These are phyloP conservation scores for Trichoderma sp. DNA, from an alignment of 2,329 filamentous ascomycete genomes.

Conservation along the genomic window DNA sequence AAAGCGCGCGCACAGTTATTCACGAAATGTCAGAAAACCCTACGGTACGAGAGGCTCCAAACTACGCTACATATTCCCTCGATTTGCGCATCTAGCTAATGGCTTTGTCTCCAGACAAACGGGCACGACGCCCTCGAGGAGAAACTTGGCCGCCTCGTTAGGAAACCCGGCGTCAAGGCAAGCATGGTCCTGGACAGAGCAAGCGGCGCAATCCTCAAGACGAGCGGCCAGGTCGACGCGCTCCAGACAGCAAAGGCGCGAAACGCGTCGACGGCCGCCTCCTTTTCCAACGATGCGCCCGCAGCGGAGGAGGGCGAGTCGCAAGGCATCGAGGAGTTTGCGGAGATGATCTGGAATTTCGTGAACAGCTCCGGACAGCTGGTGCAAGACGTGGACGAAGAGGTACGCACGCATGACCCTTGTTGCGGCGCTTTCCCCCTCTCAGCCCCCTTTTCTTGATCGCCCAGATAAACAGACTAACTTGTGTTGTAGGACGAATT, in stretches of 20 bases:
- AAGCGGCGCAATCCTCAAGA: conserved; percentile 73
- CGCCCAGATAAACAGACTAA: neutral
- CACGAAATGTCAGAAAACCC: conserved; percentile 13
- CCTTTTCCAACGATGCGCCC: conserved; percentile 50
- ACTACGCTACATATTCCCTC: neutral
- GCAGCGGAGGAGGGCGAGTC: conserved; percentile 50
- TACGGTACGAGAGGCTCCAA: conserved; percentile 8
- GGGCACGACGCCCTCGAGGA: conserved; percentile 64
- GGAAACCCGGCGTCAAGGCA: conserved; percentile 77
- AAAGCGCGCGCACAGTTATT: neutral
- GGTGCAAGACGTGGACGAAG: conserved; percentile 71
- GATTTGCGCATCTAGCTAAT: neutral
- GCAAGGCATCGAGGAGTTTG: conserved; percentile 70
- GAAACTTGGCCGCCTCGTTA: conserved; percentile 68
- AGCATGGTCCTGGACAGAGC: conserved; percentile 73
- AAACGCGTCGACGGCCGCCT: conserved; percentile 41
- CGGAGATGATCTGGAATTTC: conserved; percentile 74
- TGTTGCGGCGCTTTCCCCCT: neutral
- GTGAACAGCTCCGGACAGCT: conserved; percentile 68
- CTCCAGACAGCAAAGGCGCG: conserved; percentile 47
- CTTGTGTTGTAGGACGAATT: conserved; percentile 64
- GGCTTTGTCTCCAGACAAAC: conserved; percentile 37
- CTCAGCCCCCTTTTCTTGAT: neutral
- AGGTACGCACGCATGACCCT: conserved; percentile 49
- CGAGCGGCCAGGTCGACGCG: conserved; percentile 66